Conservation (phyloP, 495 filamentous ascomycete species). For the Neurospora discreta region DNA sequence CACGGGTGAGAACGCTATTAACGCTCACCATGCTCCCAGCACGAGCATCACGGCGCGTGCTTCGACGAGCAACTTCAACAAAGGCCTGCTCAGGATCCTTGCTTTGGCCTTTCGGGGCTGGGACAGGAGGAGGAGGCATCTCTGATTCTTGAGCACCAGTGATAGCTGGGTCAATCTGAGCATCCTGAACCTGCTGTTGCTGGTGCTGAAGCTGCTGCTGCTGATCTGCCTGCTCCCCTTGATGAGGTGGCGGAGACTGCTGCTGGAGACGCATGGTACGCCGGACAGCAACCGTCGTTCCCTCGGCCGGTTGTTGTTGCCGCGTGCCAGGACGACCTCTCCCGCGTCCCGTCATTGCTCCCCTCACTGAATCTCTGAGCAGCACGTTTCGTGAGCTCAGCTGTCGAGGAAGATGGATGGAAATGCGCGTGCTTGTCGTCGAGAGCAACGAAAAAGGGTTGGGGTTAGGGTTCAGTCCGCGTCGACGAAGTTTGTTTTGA, state of each 20-base stretch:
- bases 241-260: constrained; percentile 13
- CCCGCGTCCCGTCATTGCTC: constrained; percentile 13
- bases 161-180: constrained; percentile 17
- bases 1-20: constrained; percentile 2
- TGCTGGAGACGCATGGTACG: background rate
- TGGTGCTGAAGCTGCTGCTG: constrained; percentile 1
- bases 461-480: constrained; percentile 21
- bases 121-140: constrained; percentile 18
- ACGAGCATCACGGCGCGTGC: constrained; percentile 6
- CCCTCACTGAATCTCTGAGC: background rate
- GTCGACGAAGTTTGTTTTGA: constrained; percentile 14
- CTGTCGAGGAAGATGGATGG: background rate
- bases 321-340: constrained; percentile 13
- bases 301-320: constrained; percentile 1
- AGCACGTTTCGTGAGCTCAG: background rate
- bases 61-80: constrained; percentile 6
- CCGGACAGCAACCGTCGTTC: background rate
- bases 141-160: constrained; percentile 4
- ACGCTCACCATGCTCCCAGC: constrained; percentile 10
- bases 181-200: background rate
- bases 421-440: background rate
- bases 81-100: background rate
- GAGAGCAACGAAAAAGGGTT: constrained; percentile 17
- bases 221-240: constrained; percentile 14
- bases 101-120: constrained; percentile 5